Base-by-base conservation (phyloP, 2,329 filamentous ascomycete genomes). In the Aspergillus cejpii region DNA sequence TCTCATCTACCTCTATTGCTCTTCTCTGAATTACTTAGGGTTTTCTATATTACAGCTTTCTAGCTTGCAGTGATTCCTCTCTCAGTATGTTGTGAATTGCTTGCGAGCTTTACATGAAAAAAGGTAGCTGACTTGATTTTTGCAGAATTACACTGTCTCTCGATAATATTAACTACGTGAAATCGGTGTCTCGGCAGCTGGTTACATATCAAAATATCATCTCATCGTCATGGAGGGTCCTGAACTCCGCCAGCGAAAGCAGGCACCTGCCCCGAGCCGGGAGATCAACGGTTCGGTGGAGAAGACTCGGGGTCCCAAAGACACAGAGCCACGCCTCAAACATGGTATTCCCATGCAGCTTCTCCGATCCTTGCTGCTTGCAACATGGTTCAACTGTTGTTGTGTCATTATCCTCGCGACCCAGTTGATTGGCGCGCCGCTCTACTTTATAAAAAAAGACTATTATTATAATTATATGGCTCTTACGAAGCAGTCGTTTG, bases 391-490 rank as follows among this genome's bases (percentile, higher is more conserved):
- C 49, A 61, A 69, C 48, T 65, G 64, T 45, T 71, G 68, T 49
- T 65, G 62, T 40, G 44, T 70, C 37, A 54, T 60, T 43, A 70
- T 71, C 51, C 71, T 76, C 49, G 71, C 70, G 29, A 81, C 78
- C 5, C 80, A 83, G 54, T 67, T 81, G 47, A 65, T 83, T 37
- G 80, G 80, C 12, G 70, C 75, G 6, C 80, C 80, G 0, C 63
- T 83, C 24, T 82, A 83, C 57, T 61, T 81, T 42, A 74, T 81
- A 57, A 77, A 79, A 53, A 76, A 74, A 43, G 70, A 76, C 37
- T 81, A 76, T 56, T 83, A 81, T 61, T 78, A 83, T 57, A 71
- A 73, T 7, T 83, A 80, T 58, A 83, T 83, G 75, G 77, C 79
- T 17, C 76, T 78, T 59, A 83, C 80, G 14, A 83, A 83, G 60